phyloP scores from a whole-genome alignment of 305 asterid species.

The Lippia alba region DNA sequence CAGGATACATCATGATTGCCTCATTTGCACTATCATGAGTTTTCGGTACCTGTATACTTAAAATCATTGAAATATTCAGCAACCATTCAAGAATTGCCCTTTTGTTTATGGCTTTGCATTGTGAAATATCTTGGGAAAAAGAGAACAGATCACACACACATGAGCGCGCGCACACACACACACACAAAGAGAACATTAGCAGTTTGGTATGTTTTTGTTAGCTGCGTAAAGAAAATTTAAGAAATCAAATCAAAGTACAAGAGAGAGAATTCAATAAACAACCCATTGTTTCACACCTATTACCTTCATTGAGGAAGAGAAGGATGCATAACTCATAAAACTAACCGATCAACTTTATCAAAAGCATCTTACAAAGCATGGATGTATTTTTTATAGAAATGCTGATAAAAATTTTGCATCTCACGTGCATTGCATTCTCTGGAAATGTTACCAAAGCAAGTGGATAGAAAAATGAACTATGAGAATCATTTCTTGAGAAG shows the following conservation, averaged over 20 bases:
- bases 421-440: slow-evolving; percentile 83
- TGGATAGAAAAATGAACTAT: too few species aligned
- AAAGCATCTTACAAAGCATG: slow-evolving; percentile 95
- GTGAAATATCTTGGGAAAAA: too few species aligned
- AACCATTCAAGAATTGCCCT: slow-evolving; percentile 70
- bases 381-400: slow-evolving; percentile 87
- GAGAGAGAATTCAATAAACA: slow-evolving; percentile 23
- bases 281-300: slow-evolving; percentile 38
- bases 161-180: too few species aligned
- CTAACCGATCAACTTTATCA: slow-evolving; percentile 89
- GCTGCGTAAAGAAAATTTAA: slow-evolving; percentile 75
- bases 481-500: too few species aligned
- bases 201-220: slow-evolving; percentile 97
- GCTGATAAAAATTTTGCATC: slow-evolving; percentile 99
- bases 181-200: slow-evolving; percentile 90
- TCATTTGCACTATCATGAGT: slow-evolving; percentile 70
- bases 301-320: slow-evolving; percentile 8
- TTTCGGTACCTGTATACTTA: slow-evolving; percentile 65
- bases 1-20: slow-evolving; percentile 96
- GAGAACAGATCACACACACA: too few species aligned
- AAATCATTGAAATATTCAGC: slow-evolving; percentile 74
- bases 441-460: too few species aligned
- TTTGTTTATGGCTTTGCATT: slow-evolving; percentile 27
- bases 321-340: slow-evolving; percentile 21
- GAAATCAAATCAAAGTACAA: slow-evolving; percentile 30